Evolutionary conservation across 805 yeast species (phyloP), one percentile per base, ranked within the genome.

Genomic region (Ogataea neopini): DNA sequence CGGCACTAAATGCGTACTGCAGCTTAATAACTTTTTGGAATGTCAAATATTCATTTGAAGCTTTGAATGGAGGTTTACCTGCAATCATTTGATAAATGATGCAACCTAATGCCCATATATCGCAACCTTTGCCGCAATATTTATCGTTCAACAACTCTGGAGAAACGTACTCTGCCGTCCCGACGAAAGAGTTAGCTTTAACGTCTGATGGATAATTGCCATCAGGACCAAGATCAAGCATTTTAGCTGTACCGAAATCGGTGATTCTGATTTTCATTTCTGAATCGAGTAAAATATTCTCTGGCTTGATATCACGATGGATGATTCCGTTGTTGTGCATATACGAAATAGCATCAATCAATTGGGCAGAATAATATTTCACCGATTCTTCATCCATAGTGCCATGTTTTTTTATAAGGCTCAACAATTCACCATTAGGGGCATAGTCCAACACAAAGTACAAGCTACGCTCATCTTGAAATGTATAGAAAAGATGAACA

Each of bases 231-330:
- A 69, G 69, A n/a, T 84, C 88, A 23, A 87, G 64, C 39, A 87
- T 66, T 56, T 84, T 82, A 0, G 95, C 95, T 0, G 96, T 87
- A 20, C 96, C 96, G 63, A 87, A 87, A 68, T 87, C 96, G 1
- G 96, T 87, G 30, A 87, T 74, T 63, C 81, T 84, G 34, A 86
- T 73, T 49, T 81, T 76, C 72, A 77, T 71, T 22, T 81, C 74
- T 29, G 69, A 70, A 59, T 84, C 88, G 18, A 87, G 68, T 43
- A 87, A 64, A 23, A 87, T 86, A 63, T 87, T 87, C 60, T 87
- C 96, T 0, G 96, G 96, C 62, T 87, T 87, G 40, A 87, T 76
- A 67, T 87, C 96, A 64, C 96, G 72, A 60, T 87, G 96, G 37
- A 87, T 76, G 20, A 87, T 81, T 33, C 96, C 96, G 57, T 78